Conservation (phyloP, 1,139 yeast genomes). For the Magnusiomyces magnusii region DNA sequence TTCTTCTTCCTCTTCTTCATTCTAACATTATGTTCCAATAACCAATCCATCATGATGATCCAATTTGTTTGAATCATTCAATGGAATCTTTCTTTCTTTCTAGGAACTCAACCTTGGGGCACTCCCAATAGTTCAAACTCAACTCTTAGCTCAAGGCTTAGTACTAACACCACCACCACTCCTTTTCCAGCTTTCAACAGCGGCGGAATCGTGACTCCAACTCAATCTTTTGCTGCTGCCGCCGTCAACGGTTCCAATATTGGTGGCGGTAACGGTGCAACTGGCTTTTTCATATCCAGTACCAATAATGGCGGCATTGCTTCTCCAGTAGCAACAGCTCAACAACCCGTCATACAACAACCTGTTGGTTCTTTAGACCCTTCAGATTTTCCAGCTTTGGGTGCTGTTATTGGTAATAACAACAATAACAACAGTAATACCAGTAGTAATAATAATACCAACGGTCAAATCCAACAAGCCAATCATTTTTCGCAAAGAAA, state of each 20-base stretch:
- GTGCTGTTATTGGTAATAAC: constrained; percentile 8
- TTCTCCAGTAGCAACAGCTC: constrained; percentile 12
- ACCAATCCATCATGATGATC: too few relatives aligned
- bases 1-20: neutral
- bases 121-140: neutral
- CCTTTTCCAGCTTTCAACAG: neutral
- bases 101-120: neutral
- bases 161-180: neutral
- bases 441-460: constrained; percentile 3
- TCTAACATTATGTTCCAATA: neutral
- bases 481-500: neutral
- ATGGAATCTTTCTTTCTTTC: neutral
- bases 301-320: constrained; percentile 20
- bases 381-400: constrained; percentile 29
- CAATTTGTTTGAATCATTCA: too few relatives aligned
- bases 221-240: constrained; percentile 7
- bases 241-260: neutral
- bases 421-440: neutral
- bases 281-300: constrained; percentile 4
- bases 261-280: neutral
- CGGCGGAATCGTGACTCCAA: neutral
- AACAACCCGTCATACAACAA: constrained; percentile 13
- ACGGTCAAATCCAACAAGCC: neutral
- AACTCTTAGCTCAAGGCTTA: neutral
- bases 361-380: constrained; percentile 20